Conservation (phyloP, 1,284 basidiomycete genomes). For the Baeospora myosura region DNA sequence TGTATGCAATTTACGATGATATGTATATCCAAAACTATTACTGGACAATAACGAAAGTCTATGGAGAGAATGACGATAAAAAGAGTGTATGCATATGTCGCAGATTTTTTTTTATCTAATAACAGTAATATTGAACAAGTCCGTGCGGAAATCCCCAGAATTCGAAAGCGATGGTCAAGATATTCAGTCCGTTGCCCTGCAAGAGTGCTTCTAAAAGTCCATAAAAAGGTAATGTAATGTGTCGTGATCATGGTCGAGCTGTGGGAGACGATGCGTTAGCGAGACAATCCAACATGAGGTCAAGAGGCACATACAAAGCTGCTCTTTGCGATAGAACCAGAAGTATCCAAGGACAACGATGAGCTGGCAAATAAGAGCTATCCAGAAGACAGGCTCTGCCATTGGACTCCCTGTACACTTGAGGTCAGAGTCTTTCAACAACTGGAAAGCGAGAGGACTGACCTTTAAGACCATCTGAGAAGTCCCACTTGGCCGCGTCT, state of each 20-base stretch:
- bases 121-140: not conserved
- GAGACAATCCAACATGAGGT: constrained; percentile 4
- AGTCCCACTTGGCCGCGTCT: constrained; percentile 85
- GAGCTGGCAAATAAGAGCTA: constrained; percentile 73
- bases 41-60: not conserved
- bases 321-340: constrained; percentile 90
- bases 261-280: constrained; percentile 18
- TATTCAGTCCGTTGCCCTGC: not conserved
- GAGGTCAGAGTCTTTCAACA: not conserved
- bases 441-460: constrained; percentile 12
- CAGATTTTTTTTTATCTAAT: not conserved
- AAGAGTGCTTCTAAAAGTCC: too few species aligned
- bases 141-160: constrained; percentile 1
- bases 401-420: constrained; percentile 54
- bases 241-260: constrained; percentile 26
- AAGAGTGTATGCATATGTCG: not conserved
- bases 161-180: not conserved
- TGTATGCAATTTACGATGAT: too few species aligned
- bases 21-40: not conserved
- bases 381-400: constrained; percentile 80
- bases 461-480: constrained; percentile 58
- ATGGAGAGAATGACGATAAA: not conserved
- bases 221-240: not conserved
- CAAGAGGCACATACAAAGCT: constrained; percentile 48
- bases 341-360: constrained; percentile 88